A percentile compares a stretch with the other conserved stretches of the same genome.
phyloP scores from a whole-genome alignment of 2,329 filamentous ascomycete genomes.

The Aspergillus intermedius region DNA sequence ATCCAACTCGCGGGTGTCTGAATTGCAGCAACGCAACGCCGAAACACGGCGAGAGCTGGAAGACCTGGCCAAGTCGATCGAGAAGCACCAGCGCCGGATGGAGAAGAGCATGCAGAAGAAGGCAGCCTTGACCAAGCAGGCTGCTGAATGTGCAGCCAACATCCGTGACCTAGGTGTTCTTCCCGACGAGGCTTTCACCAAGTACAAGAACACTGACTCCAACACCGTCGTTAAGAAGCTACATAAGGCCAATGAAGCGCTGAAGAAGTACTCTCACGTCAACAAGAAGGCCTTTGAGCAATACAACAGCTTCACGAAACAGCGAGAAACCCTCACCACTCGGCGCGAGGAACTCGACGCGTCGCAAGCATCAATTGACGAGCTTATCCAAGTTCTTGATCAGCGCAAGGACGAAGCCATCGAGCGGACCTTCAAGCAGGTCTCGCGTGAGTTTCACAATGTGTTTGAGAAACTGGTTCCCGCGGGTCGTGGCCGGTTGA shows the following conservation, averaged over 20 bases:
- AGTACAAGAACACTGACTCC: slow-evolving; percentile 76
- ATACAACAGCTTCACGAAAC: slow-evolving; percentile 92
- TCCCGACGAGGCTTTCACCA: slow-evolving; percentile 87
- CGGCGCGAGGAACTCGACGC: slow-evolving; percentile 81
- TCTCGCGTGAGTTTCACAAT: slow-evolving; percentile 82
- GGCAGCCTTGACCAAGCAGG: slow-evolving; percentile 67
- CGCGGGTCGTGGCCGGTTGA: slow-evolving; percentile 79
- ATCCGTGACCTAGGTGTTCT: slow-evolving; percentile 90
- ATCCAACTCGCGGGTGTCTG: slow-evolving; percentile 47
- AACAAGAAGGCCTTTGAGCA: slow-evolving; percentile 99
- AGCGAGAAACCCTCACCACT: slow-evolving; percentile 78
- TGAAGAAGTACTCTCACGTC: slow-evolving; percentile 96
- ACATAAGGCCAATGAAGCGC: slow-evolving; percentile 82
- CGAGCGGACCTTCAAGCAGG: slow-evolving; percentile 96
- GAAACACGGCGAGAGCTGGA: slow-evolving; percentile 67
- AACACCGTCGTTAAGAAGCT: slow-evolving; percentile 68
- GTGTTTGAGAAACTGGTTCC: slow-evolving; percentile 95
- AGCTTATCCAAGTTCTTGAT: slow-evolving; percentile 86
- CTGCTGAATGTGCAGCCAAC: slow-evolving; percentile 74
- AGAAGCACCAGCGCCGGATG: slow-evolving; percentile 80
- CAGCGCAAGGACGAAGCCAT: slow-evolving; percentile 97
- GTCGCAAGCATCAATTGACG: slow-evolving; percentile 80
- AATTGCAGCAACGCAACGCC: slow-evolving; percentile 53
- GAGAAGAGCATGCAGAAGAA: slow-evolving; percentile 90
- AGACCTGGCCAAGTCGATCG: slow-evolving; percentile 69